Evolutionary conservation across 345 rosid genomes (phyloP).

Genomic region (Cardamine occulta): DNA sequence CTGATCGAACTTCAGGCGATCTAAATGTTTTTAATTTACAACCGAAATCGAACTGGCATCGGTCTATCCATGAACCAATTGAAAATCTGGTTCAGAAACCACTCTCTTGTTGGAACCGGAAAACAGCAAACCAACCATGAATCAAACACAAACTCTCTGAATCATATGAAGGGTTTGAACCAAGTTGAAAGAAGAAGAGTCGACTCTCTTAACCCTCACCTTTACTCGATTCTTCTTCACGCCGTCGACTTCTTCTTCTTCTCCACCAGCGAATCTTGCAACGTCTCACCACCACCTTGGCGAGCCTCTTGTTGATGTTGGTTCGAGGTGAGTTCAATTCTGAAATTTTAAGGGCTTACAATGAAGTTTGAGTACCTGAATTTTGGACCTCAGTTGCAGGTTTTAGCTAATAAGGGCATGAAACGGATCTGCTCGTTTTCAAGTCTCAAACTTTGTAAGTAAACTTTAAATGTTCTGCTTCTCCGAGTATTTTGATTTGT

Average conservation of each 20-base stretch:
- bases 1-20: not conserved
- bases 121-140: not conserved
- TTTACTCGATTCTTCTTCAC: not conserved
- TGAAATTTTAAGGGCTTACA: not conserved
- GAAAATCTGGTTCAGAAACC: not conserved
- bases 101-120: not conserved
- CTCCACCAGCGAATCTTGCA: constrained; percentile 15
- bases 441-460: constrained; percentile 34
- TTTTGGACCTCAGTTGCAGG: not conserved
- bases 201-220: not conserved
- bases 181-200: no score
- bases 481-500: not conserved
- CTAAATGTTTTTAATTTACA: not conserved
- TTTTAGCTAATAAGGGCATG: constrained; percentile 34
- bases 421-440: constrained; percentile 34
- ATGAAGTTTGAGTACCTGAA: not conserved
- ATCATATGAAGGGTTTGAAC: not conserved
- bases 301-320: constrained; percentile 70
- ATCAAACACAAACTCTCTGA: not conserved
- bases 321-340: constrained; percentile 77
- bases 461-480: not conserved
- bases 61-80: not conserved
- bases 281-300: constrained; percentile 70
- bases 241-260: not conserved
- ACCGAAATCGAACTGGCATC: not conserved